Base-by-base conservation (phyloP, 2,329 filamentous ascomycete species). In the Ophiostoma himal-ulmi region DNA sequence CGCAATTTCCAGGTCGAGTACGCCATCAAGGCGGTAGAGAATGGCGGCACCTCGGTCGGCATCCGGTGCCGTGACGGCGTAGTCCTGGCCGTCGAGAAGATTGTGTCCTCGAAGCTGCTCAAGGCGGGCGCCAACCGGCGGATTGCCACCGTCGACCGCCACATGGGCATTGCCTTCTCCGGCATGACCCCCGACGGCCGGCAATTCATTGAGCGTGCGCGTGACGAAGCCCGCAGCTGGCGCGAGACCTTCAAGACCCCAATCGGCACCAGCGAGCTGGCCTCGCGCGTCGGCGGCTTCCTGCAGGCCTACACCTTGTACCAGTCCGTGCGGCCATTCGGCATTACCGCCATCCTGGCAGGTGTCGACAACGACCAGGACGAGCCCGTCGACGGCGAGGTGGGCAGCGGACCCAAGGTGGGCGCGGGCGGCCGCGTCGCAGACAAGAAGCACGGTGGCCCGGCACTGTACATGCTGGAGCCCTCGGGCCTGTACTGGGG, bases 1-100 rank as follows among this genome's bases (percentile, higher is more conserved):
- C 92, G 95, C 77, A 99, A 99, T 82, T 99, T 99, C 82, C 95
- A 99, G 83, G 93, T 96, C 81, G 95, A 99, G 86, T 99, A 99
- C 81, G 95, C 95, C 75, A 91, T 96, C 76, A 99, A 99, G 86
- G 95, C 95, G 70, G 95, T 99, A 74, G 95, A 99, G 84, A 98
- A 96, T 78, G 95, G 94, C 75, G 94, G 95, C 78, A 99, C 95
- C 70, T 93, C 94, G 69, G 89, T 99, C 80, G 95, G 95, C 76
- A 97, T 99, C 81, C 88, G 93, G 80, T 97, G 93, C 87, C 97
- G 96, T 83, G 93, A 98, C 81, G 95, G 95, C 74, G 92, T 99
- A 69, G 93, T 99, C 74, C 87, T 99, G 75, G 95, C 95, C 60
- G 90, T 97, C 73, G 95, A 99, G 85, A 99, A 99, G 86, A 90